A percentile compares a stretch with the other conserved stretches of the same genome.
phyloP scores from a whole-genome alignment of 78 protist species.

The Chrysochromulina tobinii region DNA sequence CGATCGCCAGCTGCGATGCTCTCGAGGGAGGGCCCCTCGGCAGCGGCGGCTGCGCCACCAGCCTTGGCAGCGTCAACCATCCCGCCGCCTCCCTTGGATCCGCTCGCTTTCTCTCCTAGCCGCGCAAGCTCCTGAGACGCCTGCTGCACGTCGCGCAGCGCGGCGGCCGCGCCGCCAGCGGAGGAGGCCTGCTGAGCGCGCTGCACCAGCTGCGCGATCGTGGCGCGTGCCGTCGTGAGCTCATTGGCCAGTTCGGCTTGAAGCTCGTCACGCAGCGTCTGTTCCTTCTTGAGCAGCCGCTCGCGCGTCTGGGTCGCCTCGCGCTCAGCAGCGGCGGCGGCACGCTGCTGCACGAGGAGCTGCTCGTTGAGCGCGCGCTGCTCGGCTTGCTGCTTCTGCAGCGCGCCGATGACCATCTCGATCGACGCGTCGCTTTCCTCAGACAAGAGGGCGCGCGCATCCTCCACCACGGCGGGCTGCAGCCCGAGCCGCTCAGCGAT shows the following conservation, averaged over 20 bases:
- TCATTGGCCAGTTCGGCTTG: neutral
- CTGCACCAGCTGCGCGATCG: neutral
- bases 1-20: neutral
- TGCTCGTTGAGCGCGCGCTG: neutral
- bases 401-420: neutral
- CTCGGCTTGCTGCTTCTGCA: neutral
- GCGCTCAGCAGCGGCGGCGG: no score
- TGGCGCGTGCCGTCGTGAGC: neutral
- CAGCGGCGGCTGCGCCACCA: neutral
- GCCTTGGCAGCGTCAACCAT: neutral
- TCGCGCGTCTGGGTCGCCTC: neutral
- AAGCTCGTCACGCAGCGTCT: neutral
- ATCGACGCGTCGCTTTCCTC: neutral
- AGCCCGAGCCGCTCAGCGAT: conserved; percentile 19
- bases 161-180: no score
- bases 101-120: no score
- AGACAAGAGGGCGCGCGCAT: neutral
- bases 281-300: neutral
- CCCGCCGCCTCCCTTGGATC: neutral
- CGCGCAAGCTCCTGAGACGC: no score
- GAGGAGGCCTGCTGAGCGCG: no score
- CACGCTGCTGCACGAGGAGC: neutral
- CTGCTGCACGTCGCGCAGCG: no score
- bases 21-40: neutral
- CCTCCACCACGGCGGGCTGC: neutral